Percentiles rank a stretch among this genome's conserved stretches.
phyloP scores from a whole-genome alignment of 2,329 filamentous ascomycete species.

The Helminthosporium solani region DNA sequence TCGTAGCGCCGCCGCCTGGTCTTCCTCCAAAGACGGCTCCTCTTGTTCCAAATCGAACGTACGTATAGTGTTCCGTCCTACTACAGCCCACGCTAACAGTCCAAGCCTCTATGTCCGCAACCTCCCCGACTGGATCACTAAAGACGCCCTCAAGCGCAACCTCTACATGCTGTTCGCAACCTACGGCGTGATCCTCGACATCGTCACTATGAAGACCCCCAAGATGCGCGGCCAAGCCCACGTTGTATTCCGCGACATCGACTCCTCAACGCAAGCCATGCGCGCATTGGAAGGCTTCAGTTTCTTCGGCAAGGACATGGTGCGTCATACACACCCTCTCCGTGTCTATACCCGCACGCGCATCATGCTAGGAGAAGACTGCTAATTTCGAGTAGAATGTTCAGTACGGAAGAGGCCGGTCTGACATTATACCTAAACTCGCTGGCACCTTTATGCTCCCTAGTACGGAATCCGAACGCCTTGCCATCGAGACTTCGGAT shows the following conservation, averaged over 20 bases:
- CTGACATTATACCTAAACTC: slow-evolving; percentile 83
- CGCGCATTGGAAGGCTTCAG: slow-evolving; percentile 80
- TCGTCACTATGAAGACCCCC: slow-evolving; percentile 82
- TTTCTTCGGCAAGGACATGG: slow-evolving; percentile 83
- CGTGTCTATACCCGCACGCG: not conserved
- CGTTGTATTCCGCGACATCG: slow-evolving; percentile 83
- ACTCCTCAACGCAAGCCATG: slow-evolving; percentile 93
- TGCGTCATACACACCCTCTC: slow-evolving; percentile 59
- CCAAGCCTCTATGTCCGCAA: slow-evolving; percentile 83
- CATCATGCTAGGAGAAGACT: too few relatives aligned
- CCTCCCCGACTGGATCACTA: slow-evolving; percentile 85
- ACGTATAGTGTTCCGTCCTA: slow-evolving; percentile 11
- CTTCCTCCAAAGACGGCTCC: slow-evolving; percentile 5
- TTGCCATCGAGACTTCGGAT: slow-evolving; percentile 16
- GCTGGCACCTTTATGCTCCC: slow-evolving; percentile 85
- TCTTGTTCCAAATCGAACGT: slow-evolving; percentile 31
- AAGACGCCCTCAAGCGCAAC: slow-evolving; percentile 79
- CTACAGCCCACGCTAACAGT: slow-evolving; percentile 13
- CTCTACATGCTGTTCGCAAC: slow-evolving; percentile 94
- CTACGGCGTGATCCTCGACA: slow-evolving; percentile 87
- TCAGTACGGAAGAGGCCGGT: slow-evolving; percentile 85
- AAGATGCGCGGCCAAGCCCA: slow-evolving; percentile 98
- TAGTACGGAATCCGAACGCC: slow-evolving; percentile 30
- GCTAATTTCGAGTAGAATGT: slow-evolving; percentile 66
- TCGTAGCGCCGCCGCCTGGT: slow-evolving; percentile 13